Evolutionary conservation across 2,329 filamentous ascomycete genomes (phyloP).

Genomic region (Kalaharituber pfeilii): DNA sequence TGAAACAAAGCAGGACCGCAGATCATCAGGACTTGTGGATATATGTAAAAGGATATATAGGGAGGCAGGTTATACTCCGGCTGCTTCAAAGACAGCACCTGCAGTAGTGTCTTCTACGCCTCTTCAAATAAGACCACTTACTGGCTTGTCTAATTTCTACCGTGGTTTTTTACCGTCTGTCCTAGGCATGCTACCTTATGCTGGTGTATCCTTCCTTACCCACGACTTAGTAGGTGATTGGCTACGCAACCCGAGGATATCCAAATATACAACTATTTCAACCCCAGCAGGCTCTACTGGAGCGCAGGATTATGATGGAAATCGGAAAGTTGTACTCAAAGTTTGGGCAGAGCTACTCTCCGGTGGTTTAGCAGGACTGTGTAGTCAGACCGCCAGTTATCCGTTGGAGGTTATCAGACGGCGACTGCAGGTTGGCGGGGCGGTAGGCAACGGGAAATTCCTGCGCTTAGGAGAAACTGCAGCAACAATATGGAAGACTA

Average conservation of each 20-base stretch:
- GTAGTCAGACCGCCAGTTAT: conserved; percentile 84
- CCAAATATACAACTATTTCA: conserved; percentile 58
- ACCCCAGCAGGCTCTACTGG: conserved; percentile 30
- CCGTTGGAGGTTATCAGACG: conserved; percentile 82
- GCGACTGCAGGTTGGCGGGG: conserved; percentile 90
- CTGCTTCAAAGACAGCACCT: conserved; percentile 26
- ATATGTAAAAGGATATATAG: conserved; percentile 79
- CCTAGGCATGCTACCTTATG: conserved; percentile 90
- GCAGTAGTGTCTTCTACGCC: conserved; percentile 25
- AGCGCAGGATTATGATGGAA: conserved; percentile 27
- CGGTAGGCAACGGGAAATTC: conserved; percentile 73
- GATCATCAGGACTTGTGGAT: conserved; percentile 45
- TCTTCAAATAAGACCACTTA: conserved; percentile 37
- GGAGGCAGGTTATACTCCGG: conserved; percentile 34
- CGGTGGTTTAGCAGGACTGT: conserved; percentile 69
- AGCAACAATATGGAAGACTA: conserved; percentile 54
- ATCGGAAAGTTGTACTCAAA: conserved; percentile 50
- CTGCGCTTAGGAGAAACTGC: conserved; percentile 66
- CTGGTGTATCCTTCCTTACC: conserved; percentile 84
- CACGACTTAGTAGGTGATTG: conserved; percentile 82
- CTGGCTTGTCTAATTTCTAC: conserved; percentile 79
- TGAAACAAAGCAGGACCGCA: conserved; percentile 62
- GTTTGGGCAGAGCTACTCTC: conserved; percentile 75
- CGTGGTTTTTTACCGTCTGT: conserved; percentile 81
- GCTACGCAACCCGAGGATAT: conserved; percentile 50